Percentiles rank a stretch among this genome's conserved stretches.
Evolutionary conservation across 2,329 filamentous ascomycete species (phyloP).

Genomic region (Scedosporium aurantiacum): DNA sequence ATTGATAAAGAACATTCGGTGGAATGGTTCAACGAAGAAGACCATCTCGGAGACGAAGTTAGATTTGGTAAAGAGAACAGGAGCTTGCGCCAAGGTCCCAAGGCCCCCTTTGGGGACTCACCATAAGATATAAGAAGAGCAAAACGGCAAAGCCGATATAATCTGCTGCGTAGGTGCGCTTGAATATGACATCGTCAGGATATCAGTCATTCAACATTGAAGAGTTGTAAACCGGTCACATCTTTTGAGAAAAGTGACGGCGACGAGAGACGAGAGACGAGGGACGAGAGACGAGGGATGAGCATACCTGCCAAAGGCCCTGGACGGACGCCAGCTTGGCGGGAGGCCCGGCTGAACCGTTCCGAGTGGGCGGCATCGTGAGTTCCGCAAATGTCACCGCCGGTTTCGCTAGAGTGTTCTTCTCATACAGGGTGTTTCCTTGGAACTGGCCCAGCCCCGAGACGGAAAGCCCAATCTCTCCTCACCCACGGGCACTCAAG

Average conservation of each 20-base stretch:
- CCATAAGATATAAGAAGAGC: slow-evolving; percentile 54
- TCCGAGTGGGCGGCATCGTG: neutral
- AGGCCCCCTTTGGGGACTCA: slow-evolving; percentile 20
- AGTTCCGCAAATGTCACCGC: neutral
- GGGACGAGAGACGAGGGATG: neutral
- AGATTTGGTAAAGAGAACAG: neutral
- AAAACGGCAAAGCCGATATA: slow-evolving; percentile 70
- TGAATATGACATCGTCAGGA: slow-evolving; percentile 7
- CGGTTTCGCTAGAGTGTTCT: no score
- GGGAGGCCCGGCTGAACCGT: neutral
- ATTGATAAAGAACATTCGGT: slow-evolving; percentile 86
- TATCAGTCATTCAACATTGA: neutral
- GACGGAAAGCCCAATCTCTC: no score
- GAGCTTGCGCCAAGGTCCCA: neutral
- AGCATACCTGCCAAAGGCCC: slow-evolving; percentile 4
- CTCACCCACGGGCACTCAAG: no score
- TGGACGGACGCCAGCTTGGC: slow-evolving; percentile 3
- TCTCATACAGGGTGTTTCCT: neutral
- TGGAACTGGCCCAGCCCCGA: neutral
- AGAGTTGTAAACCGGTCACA: neutral
- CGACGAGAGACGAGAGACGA: neutral
- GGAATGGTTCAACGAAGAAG: slow-evolving; percentile 62
- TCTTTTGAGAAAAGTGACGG: neutral
- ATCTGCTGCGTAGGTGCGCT: slow-evolving; percentile 80
- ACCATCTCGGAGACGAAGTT: slow-evolving; percentile 14